Conservation (phyloP, 306 rosid genomes). For the Inga oerstediana region DNA sequence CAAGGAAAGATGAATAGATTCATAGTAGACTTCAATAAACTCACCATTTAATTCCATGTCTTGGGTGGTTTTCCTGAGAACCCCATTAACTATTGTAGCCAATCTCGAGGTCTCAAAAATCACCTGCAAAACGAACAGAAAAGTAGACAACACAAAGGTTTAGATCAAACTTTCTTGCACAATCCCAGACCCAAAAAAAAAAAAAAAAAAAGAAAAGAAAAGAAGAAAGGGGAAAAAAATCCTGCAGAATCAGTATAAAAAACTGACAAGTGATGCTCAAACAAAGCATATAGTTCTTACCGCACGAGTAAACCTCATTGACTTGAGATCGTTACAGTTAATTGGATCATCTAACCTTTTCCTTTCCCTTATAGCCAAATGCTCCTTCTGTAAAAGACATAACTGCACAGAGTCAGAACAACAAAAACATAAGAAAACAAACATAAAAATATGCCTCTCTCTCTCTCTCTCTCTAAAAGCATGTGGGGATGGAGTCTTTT, state of each 20-base stretch:
- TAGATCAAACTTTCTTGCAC: slow-evolving; percentile 3
- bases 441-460: background rate
- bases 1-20: background rate
- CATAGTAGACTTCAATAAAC: slow-evolving; percentile 25
- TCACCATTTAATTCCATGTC: slow-evolving; percentile 94
- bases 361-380: slow-evolving; percentile 72
- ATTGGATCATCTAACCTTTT: slow-evolving; percentile 73
- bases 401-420: slow-evolving; percentile 32
- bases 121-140: slow-evolving; percentile 55
- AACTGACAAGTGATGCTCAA: slow-evolving; percentile 18
- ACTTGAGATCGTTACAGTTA: slow-evolving; percentile 70
- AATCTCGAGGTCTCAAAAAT: slow-evolving; percentile 94
- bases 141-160: slow-evolving; percentile 1
- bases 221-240: background rate
- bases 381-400: slow-evolving; percentile 66
- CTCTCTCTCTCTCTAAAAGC: background rate
- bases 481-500: background rate
- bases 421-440: background rate
- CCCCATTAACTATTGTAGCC: slow-evolving; percentile 97
- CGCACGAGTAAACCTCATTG: slow-evolving; percentile 94
- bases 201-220: too few relatives aligned
- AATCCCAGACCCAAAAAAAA: background rate
- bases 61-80: slow-evolving; percentile 83
- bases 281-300: slow-evolving; percentile 46
- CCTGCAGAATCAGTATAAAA: background rate